Base-by-base conservation (phyloP, 75 land plant genomes). In the Cunninghamia lanceolata region DNA sequence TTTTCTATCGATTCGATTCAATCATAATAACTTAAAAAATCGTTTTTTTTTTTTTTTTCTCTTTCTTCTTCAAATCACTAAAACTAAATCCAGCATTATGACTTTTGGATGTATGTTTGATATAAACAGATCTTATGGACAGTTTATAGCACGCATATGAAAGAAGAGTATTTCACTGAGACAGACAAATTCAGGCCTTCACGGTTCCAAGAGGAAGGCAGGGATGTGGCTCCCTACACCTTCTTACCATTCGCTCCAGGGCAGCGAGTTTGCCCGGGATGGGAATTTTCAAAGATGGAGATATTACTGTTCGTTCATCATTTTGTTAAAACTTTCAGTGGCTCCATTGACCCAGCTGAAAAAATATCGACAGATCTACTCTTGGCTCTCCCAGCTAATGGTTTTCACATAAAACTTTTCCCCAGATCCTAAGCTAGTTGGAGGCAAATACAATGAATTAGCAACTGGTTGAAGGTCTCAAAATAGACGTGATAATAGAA, bases 211-310 rank as follows among this genome's bases (percentile, higher is more conserved):
- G 88, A 87, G 8, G 91, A 76, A 28, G n/a, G 17, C 14, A 86
- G 36, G n/a, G 16, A 85, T 21, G 77, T 84, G 39, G 76, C 89
- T n/a, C 93, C 94, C 7, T 89, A 71, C 50, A 80, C 94, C 25
- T 93, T 85, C 76, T 43, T 93, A 42, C 90, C 92, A 38, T 93
- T 93, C 47, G 94, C 93, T 75, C 92, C 87, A 38, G 94, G 94
- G 5, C 85, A 86, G 11, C 47, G 92, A 34, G 84, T 86, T 17
- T 93, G 94, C 53, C 90, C 92, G 5, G 94, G 93, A 7, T 17
- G 68, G 21, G 92, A 91, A 40, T 88, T 91, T 52, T 89, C 92
- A 2, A 21, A 89, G 63, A 43, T 89, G 47, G 91, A 93, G 85
- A 75, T 85, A 4, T 73, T 91, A 63, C 17, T 88, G 10, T 45